Conservation (phyloP, 106 monocot genomes). For the Triglochin maritima region DNA sequence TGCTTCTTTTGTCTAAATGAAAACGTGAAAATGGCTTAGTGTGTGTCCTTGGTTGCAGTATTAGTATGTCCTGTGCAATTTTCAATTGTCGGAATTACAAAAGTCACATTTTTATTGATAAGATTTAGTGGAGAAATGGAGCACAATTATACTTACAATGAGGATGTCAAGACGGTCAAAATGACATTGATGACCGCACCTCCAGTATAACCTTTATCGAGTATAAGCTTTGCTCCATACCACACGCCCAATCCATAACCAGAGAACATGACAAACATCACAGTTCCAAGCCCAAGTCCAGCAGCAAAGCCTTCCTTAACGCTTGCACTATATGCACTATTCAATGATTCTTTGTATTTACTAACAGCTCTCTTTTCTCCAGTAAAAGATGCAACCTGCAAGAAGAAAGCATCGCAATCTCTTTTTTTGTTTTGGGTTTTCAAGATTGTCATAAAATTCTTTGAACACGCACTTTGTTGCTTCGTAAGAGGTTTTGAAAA, state of each 20-base stretch:
- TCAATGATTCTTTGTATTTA: conserved; percentile 33
- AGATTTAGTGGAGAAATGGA: neutral
- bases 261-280: conserved; percentile 34
- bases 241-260: conserved; percentile 51
- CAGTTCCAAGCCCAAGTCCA: conserved; percentile 48
- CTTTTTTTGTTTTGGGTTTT: neutral
- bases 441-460: too few relatives aligned
- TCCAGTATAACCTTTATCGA: conserved; percentile 57
- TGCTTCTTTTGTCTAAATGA: too few relatives aligned
- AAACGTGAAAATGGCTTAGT: too few relatives aligned
- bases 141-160: conserved; percentile 42
- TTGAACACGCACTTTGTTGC: too few relatives aligned
- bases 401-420: neutral
- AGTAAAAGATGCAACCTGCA: conserved; percentile 63
- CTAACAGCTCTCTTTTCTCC: conserved; percentile 41
- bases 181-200: conserved; percentile 51
- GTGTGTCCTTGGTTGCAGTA: too few relatives aligned
- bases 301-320: conserved; percentile 41
- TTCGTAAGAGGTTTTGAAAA: too few relatives aligned
- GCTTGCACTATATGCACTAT: conserved; percentile 34
- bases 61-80: too few relatives aligned
- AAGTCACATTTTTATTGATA: too few relatives aligned
- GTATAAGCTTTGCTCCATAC: conserved; percentile 57
- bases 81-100: too few relatives aligned
- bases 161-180: conserved; percentile 47